phyloP scores from a whole-genome alignment of 352 stramenopile genomes.

The Blastocystis sp. region DNA sequence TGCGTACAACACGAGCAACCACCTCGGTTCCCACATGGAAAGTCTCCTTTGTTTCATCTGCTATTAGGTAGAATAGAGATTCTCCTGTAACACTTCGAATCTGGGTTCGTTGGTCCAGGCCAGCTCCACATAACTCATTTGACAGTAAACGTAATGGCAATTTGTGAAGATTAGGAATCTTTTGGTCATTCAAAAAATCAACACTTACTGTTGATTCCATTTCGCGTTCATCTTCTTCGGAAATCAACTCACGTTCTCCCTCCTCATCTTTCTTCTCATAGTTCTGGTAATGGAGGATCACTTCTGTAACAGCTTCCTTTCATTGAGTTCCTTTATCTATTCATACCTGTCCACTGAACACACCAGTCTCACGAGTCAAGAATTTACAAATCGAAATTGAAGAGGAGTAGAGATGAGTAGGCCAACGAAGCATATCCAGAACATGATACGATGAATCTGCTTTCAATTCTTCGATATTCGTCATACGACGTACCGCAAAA shows the following conservation, averaged over 20 bases:
- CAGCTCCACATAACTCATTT: slow-evolving; percentile 22
- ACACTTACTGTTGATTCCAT: slow-evolving; percentile 11
- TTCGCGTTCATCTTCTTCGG: background rate
- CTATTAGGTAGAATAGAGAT: background rate
- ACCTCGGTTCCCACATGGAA: slow-evolving; percentile 38
- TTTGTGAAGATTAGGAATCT: slow-evolving; percentile 1
- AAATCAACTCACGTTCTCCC: background rate
- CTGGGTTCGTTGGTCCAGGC: background rate
- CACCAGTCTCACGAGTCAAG: background rate
- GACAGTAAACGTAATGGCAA: slow-evolving; percentile 1
- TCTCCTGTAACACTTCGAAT: background rate
- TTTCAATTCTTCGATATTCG: background rate
- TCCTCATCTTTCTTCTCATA: background rate
- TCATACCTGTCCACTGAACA: background rate
- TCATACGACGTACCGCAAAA: slow-evolving; percentile 39
- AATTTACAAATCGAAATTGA: background rate
- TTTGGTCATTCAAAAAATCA: background rate
- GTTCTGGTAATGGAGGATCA: background rate
- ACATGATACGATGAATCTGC: background rate
- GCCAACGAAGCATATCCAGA: slow-evolving; percentile 44
- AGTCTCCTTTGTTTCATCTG: slow-evolving; percentile 1
- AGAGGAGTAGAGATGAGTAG: background rate
- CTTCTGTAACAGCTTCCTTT: slow-evolving; percentile 40
- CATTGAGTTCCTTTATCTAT: background rate
- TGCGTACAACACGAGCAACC: background rate